Evolutionary conservation across 345 rosid genomes (phyloP).

Genomic region (Rhizophora mangle): DNA sequence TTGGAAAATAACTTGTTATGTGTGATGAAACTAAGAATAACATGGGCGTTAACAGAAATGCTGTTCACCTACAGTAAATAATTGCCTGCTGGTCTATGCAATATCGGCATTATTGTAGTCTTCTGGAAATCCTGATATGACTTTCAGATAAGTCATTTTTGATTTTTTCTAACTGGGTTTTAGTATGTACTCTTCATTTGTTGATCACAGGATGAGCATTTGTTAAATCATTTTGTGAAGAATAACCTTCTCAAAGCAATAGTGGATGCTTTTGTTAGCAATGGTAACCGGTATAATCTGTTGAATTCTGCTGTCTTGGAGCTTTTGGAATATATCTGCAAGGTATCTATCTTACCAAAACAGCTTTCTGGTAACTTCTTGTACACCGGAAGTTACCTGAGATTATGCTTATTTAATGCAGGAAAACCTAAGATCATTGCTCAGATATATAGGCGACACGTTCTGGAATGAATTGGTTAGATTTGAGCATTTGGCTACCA

Average conservation of each 20-base stretch:
- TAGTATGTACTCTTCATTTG: constrained; percentile 9
- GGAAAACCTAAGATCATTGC: constrained; percentile 78
- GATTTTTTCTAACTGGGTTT: not conserved
- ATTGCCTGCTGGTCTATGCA: no score
- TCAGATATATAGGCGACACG: constrained; percentile 71
- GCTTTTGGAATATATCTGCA: constrained; percentile 85
- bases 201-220: constrained; percentile 74
- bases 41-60: no score
- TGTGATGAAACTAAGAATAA: no score
- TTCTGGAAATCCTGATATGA: no score
- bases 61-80: no score
- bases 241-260: constrained; percentile 80
- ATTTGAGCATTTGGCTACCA: constrained; percentile 54
- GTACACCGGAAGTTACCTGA: constrained; percentile 1
- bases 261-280: constrained; percentile 76
- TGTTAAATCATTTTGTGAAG: constrained; percentile 76
- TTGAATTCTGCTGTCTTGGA: constrained; percentile 90
- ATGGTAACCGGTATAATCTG: constrained; percentile 88
- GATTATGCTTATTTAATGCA: constrained; percentile 31
- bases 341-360: constrained; percentile 43
- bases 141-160: no score
- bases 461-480: constrained; percentile 74
- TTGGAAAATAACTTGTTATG: no score
- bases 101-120: no score
- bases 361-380: constrained; percentile 11